Percentiles rank a stretch among this genome's conserved stretches.
These are phyloP conservation scores for Nyssa sinensis DNA, from an alignment of 148 eudicot genomes.

Conservation along the genomic window DNA sequence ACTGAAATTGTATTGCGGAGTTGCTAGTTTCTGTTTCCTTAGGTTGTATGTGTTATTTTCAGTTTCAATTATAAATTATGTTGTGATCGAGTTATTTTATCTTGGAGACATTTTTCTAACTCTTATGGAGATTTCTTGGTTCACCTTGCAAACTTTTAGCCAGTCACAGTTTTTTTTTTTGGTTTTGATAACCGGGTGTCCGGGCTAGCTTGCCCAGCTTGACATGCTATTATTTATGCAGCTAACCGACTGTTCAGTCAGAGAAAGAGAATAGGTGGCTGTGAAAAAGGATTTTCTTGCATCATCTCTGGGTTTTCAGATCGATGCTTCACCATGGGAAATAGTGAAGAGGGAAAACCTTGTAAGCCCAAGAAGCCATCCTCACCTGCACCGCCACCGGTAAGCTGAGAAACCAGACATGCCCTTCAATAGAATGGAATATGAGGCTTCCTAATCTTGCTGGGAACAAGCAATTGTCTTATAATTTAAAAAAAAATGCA, in stretches of 20 bases:
- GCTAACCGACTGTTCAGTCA: not conserved
- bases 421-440: not conserved
- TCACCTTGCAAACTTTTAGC: not conserved
- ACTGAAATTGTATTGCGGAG: no score
- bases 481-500: not conserved
- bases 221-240: not conserved
- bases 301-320: not conserved
- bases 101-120: not conserved
- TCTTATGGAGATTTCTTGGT: not conserved
- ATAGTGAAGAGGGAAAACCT: constrained; percentile 51
- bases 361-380: constrained; percentile 59
- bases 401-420: constrained; percentile 28
- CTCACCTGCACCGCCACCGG: constrained; percentile 54
- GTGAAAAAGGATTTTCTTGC: not conserved
- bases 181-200: no score
- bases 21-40: no score
- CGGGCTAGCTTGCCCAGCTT: no score
- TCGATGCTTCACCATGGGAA: constrained; percentile 49
- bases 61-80: not conserved
- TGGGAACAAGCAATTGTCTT: not conserved
- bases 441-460: not conserved
- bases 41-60: not conserved
- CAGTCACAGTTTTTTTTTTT: no score
- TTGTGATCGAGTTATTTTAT: not conserved
- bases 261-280: constrained; percentile 4